A percentile compares a stretch with the other conserved stretches of the same genome.
phyloP scores from a whole-genome alignment of 352 stramenopile genomes.

The Globisporangium spiculum region DNA sequence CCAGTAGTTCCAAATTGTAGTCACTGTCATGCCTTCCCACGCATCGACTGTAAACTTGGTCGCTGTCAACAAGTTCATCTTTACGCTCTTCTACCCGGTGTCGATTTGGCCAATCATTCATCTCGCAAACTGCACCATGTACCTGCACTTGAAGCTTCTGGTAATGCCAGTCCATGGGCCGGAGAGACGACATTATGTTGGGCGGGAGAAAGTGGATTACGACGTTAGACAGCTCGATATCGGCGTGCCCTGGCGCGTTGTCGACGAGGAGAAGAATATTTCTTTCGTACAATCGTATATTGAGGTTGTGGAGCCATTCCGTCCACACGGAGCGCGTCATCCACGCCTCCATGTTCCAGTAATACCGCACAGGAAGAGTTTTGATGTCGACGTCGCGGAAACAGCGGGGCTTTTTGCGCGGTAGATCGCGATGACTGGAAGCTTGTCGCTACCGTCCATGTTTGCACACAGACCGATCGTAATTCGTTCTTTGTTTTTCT shows the following conservation, averaged over 20 bases:
- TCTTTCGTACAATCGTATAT: background rate
- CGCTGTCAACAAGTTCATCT: background rate
- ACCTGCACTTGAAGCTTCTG: constrained; percentile 1
- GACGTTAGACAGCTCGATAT: background rate
- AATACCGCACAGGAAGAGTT: no score
- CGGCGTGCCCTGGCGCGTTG: background rate
- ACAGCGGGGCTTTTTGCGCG: no score
- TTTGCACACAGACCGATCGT: no score
- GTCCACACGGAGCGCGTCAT: no score
- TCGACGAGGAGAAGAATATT: background rate
- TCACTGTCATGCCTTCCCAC: background rate
- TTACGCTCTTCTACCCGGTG: background rate
- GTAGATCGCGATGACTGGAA: no score
- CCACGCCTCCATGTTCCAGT: no score
- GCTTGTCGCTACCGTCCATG: no score
- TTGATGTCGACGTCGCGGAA: no score
- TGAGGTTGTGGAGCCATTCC: no score
- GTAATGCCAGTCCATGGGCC: background rate
- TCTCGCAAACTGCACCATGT: background rate
- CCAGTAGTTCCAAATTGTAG: background rate
- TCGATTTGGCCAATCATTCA: background rate
- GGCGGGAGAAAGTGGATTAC: background rate
- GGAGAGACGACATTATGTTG: background rate
- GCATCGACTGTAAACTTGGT: background rate
- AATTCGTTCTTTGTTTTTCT: no score